Evolutionary conservation across 2,329 filamentous ascomycete genomes (phyloP).

Genomic region (Cytospora piceae): DNA sequence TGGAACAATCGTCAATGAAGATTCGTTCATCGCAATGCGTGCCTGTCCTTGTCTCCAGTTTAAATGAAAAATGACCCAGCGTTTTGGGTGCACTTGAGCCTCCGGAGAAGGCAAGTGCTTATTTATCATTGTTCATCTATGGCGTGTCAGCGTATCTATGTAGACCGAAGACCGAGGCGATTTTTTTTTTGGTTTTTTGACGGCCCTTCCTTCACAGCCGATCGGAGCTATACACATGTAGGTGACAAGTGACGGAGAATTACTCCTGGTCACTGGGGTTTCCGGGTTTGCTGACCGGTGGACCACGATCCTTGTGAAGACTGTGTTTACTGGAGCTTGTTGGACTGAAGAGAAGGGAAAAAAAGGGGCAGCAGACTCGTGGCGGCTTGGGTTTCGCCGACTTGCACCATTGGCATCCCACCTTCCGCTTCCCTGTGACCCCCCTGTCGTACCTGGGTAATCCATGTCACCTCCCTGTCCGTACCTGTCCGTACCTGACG

Average conservation of each 20-base stretch:
- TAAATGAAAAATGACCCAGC: neutral
- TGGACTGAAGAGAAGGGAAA: neutral
- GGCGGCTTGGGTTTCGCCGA: slow-evolving; percentile 4
- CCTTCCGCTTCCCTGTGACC: slow-evolving; percentile 5
- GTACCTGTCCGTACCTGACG: slow-evolving; percentile 19
- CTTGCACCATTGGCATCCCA: slow-evolving; percentile 4
- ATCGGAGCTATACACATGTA: slow-evolving; percentile 3
- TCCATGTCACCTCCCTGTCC: neutral
- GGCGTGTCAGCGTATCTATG: neutral
- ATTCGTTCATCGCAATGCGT: neutral
- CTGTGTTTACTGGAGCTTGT: neutral
- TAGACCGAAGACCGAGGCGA: slow-evolving; percentile 4
- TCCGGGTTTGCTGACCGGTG: neutral
- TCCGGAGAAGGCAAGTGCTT: neutral
- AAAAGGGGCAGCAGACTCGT: neutral
- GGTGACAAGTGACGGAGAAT: slow-evolving; percentile 10
- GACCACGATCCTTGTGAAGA: neutral
- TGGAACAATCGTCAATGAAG: neutral
- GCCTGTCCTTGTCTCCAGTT: neutral
- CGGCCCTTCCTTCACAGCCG: neutral
- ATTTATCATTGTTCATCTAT: neutral
- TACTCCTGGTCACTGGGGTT: neutral
- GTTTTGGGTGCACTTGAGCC: neutral
- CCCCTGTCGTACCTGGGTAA: neutral
- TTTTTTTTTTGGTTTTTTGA: too few relatives aligned